Evolutionary conservation across 345 rosid genomes (phyloP), one percentile per base, ranked within the genome.

Genomic region (Rhodamnia rubescens): DNA sequence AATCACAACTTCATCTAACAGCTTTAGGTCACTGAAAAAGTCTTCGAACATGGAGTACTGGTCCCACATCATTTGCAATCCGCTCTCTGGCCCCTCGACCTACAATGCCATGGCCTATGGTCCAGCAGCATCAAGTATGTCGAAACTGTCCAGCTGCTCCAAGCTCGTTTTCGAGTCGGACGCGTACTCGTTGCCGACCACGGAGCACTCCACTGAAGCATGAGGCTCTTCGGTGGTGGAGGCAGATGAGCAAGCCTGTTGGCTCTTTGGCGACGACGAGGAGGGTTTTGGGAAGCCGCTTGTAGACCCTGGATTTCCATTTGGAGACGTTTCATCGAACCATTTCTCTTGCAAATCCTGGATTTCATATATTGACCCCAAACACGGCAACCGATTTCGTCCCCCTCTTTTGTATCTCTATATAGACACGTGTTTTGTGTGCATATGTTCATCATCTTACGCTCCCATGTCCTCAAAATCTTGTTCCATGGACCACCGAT

Each of bases 221-320:
- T 22, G 24, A 69, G 83, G 50, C 40, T 53, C 61, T 56, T 36
- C 55, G 22, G 83, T 3, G 40, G 55, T 14, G 51, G 11, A 10
- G 32, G 55, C 40, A n/a, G 40, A 53, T 53, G 29, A 50, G 36
- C 83, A 53, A 24, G 12, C 11, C 42, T 20, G 47, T 44, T 52
- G 59, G 78, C 47, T 47, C 84, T 53, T 58, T 20, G 40, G 74
- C 11, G 49, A 9, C 11, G 42, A 87, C 24, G 91, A 82, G 61
- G 85, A 81, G 29, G 92, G 87, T 51, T 92, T 91, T 9, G 93
- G 95, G 13, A 92, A 56, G 87, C 80, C 95, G 95, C 82, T 90
- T 95, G 80, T 96, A 92, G 84, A 97, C 16, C 99, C 99, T 26
- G 99, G 93, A 87, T 74, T 83, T 87, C 87, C 88, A 83, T 84